Conservation (phyloP, 805 yeast genomes). For the Diddensiella santjacobensis region DNA sequence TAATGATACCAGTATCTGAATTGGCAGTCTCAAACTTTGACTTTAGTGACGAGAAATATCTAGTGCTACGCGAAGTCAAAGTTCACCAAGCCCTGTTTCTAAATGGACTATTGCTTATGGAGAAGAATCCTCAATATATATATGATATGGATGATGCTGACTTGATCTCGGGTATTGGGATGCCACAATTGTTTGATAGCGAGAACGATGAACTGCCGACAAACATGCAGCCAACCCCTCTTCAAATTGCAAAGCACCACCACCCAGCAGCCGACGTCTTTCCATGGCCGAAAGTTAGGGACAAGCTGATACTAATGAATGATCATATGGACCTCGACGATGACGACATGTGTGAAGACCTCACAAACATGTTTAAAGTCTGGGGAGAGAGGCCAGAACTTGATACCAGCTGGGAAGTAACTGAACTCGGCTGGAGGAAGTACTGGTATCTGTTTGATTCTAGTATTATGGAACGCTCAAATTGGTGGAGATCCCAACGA, state of each 20-base stretch:
- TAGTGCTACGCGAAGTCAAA: background rate
- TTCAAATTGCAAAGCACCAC: background rate
- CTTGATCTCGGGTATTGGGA: background rate
- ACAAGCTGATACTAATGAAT: background rate
- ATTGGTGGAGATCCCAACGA: conserved; percentile 1
- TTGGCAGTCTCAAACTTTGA: background rate
- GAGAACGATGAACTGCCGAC: background rate
- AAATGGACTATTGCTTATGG: background rate
- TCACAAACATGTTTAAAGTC: background rate
- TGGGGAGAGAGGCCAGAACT: conserved; percentile 3
- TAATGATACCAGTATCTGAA: too few species aligned
- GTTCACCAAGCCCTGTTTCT: background rate
- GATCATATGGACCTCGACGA: background rate
- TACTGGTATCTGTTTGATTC: background rate
- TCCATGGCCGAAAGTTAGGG: conserved; percentile 1
- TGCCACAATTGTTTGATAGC: background rate
- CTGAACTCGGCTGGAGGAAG: background rate
- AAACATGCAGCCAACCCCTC: background rate
- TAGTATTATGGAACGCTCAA: background rate
- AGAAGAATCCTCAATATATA: background rate
- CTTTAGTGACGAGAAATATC: background rate
- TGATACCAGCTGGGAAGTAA: conserved; percentile 1
- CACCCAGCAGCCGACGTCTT: background rate
- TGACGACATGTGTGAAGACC: background rate
- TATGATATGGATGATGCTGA: background rate